Evolutionary conservation across 129 eudicot species (phyloP).

Genomic region (Mikania micrantha): DNA sequence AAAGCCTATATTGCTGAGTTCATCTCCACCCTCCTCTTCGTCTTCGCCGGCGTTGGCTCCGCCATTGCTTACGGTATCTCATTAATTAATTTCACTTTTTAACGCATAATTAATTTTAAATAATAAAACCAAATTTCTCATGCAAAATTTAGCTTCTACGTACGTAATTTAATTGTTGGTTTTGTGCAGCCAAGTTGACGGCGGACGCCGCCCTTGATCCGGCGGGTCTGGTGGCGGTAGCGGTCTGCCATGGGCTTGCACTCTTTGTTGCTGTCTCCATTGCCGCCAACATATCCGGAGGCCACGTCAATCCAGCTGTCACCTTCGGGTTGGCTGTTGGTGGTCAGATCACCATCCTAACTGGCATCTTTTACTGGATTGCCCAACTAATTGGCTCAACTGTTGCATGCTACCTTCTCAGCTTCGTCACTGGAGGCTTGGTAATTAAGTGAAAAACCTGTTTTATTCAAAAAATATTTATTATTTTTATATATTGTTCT

Average conservation of each 20-base stretch:
- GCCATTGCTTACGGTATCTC: constrained; percentile 68
- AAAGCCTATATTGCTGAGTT: constrained; percentile 73
- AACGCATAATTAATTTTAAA: neutral
- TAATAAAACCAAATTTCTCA: neutral
- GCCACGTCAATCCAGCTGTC: constrained; percentile 66
- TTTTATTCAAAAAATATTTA: no score
- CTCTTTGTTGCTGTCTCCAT: constrained; percentile 55
- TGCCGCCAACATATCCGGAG: constrained; percentile 62
- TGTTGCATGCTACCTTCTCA: constrained; percentile 48
- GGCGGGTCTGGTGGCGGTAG: constrained; percentile 50
- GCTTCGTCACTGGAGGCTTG: constrained; percentile 32
- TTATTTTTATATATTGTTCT: neutral
- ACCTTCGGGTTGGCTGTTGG: constrained; percentile 65
- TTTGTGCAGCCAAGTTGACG: constrained; percentile 38
- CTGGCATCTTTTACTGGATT: constrained; percentile 57
- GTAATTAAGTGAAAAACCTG: no score
- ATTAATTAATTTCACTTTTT: neutral
- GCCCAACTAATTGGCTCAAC: constrained; percentile 49
- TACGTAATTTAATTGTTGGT: neutral
- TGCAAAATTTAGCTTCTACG: neutral
- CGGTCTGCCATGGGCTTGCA: constrained; percentile 56
- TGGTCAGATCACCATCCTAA: constrained; percentile 52
- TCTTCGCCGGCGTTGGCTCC: constrained; percentile 89
- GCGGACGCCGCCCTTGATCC: constrained; percentile 51
- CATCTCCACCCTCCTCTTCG: constrained; percentile 80